These are phyloP conservation scores for Pichia membranifaciens DNA, from an alignment of 805 yeast species.

Conservation along the genomic window DNA sequence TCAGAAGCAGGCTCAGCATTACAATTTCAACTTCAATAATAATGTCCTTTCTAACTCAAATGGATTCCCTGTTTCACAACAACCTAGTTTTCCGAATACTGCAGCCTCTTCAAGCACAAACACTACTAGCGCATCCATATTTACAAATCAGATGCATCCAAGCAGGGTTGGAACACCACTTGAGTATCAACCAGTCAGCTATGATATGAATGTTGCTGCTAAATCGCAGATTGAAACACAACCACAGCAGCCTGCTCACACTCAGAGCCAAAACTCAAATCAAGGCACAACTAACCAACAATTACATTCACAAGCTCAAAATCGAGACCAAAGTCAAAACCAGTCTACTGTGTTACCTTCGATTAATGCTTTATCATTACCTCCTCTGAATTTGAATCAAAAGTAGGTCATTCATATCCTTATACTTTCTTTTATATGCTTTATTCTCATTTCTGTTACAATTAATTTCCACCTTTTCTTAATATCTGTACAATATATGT, in stretches of 20 bases:
- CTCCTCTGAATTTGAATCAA: conserved; percentile 29
- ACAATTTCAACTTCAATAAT: not conserved
- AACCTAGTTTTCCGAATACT: not conserved
- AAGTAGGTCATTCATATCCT: conserved; percentile 1
- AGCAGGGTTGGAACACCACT: conserved; percentile 8
- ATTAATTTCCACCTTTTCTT: too few relatives aligned
- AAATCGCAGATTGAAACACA: not conserved
- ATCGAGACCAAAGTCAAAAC: not conserved
- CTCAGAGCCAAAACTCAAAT: not conserved
- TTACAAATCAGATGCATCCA: conserved; percentile 6
- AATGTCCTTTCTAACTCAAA: not conserved
- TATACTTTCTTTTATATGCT: too few relatives aligned
- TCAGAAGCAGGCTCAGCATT: conserved; percentile 2
- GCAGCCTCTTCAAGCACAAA: not conserved
- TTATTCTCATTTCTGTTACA: too few relatives aligned
- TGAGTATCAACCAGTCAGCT: not conserved
- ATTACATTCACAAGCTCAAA: not conserved
- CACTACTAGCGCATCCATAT: conserved; percentile 1
- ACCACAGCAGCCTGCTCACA: too few relatives aligned
- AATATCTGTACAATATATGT: too few relatives aligned
- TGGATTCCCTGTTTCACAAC: not conserved
- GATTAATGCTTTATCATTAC: conserved; percentile 28
- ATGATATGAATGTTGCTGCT: too few relatives aligned
- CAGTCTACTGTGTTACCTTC: conserved; percentile 17
- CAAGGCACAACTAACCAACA: too few relatives aligned